These are phyloP conservation scores for Pisolithus thermaeus DNA, from an alignment of 1,284 basidiomycete species.

Conservation along the genomic window DNA sequence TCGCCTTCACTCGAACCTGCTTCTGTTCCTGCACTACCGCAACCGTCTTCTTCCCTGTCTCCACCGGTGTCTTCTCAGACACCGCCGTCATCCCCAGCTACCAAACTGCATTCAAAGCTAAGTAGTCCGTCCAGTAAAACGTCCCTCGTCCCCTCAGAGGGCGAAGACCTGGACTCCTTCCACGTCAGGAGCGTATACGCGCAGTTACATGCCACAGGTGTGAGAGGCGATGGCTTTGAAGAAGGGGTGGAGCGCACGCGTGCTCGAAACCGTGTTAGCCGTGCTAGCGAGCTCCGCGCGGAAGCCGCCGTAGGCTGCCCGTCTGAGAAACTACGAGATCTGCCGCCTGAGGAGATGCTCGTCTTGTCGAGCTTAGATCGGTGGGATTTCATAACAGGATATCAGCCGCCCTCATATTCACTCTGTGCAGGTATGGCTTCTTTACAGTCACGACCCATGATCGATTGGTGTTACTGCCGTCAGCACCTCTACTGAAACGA, in stretches of 20 bases:
- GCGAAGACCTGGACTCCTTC: conserved; percentile 81
- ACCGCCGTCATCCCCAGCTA: conserved; percentile 30
- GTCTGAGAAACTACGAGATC: conserved; percentile 52
- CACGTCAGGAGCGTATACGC: conserved; percentile 88
- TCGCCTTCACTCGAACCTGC: conserved; percentile 18
- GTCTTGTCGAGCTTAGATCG: conserved; percentile 74
- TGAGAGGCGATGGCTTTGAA: conserved; percentile 87
- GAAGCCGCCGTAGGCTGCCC: conserved; percentile 50
- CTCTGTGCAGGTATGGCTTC: conserved; percentile 72
- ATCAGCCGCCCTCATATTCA: conserved; percentile 14
- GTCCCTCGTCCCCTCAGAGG: conserved; percentile 61
- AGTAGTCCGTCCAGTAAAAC: conserved; percentile 44
- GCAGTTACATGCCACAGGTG: conserved; percentile 75
- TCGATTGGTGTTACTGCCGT: conserved; percentile 64
- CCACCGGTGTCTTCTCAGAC: conserved; percentile 23
- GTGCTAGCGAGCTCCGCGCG: conserved; percentile 52
- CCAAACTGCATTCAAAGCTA: conserved; percentile 33
- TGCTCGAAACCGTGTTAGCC: conserved; percentile 63
- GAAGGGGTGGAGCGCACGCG: conserved; percentile 91
- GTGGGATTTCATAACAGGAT: conserved; percentile 39
- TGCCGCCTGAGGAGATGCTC: conserved; percentile 59
- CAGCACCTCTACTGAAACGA: conserved; percentile 57
- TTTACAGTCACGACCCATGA: conserved; percentile 73
- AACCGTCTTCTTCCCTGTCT: conserved; percentile 11
- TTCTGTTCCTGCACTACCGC: conserved; percentile 6